Evolutionary conservation across 179 eudicot species (phyloP), one percentile per base, ranked within the genome.

Genomic region (Corrigiola litoralis): DNA sequence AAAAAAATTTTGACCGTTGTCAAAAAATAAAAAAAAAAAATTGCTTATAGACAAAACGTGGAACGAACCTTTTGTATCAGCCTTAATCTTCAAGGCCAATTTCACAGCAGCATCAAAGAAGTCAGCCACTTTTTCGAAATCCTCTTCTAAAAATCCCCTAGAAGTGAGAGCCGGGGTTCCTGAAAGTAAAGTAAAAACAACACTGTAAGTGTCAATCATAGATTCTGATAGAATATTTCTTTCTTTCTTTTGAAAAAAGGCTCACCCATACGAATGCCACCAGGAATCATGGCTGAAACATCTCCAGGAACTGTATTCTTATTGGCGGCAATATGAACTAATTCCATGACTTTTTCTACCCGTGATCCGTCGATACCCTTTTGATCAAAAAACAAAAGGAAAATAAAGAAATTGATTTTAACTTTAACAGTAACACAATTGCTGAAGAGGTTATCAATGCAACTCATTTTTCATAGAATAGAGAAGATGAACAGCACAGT

Each of bases 271-370:
- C 98, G 80, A 70, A 92, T 92, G 76, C 98, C 98, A 69, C 98
- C 98, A 52, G 98, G 98, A 67, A 92, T 89, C 96, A 92, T 87
- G 73, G 98, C 98, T 71, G 98, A 92, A 59, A 92, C 98, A 66
- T 92, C 98, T 61, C 98, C 98, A 44, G 98, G 98, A 61, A 92
- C 98, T 18, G 98, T 92, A 75, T 92, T 92, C 61, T 92, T 92
- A 73, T 92, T 92, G 50, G 98, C 92, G 60, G 98, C 98, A 67
- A 92, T 92, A 61, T 92, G 98, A 63, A 85, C 96, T 66, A 92
- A 67, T 79, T 92, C 98, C 86, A 92, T 65, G 62, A 92, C 98
- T 77, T 92, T 92, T 72, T 92, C 98, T 45, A 92, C 98, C 72
- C 96, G 80, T 34, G 98, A 92, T 72, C 98, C 98, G 79, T 92